Evolutionary conservation across 202 grass and related monocot genomes (phyloP), one percentile per base, ranked within the genome.

Genomic region (Sporobolus alterniflorus): DNA sequence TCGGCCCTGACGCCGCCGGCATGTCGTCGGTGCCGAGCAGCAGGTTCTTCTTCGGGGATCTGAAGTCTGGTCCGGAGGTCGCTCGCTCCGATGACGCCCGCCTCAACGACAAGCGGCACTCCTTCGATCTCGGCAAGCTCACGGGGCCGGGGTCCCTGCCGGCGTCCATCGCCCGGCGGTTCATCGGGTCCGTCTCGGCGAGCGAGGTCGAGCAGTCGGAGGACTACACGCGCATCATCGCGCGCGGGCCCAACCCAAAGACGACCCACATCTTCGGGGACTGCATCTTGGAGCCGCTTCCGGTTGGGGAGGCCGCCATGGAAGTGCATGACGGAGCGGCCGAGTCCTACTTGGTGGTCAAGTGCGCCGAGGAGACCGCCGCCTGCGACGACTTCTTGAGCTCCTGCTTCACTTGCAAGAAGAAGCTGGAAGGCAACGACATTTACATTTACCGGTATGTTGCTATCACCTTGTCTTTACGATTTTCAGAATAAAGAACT

Each of bases 201-300:
- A 98, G 87, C 48, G 97, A 92, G 81, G 94, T 99, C 20, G 97
- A 97, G 84, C 93, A 92, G 75, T 99, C 97, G 73, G 97, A 99
- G 81, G 97, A 99, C 76, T 99, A 99, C 75, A 99, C 97, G 12
- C 85, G 97, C 90, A 92, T 99, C 74, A 99, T 91, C 31, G 89
- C 97, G 25, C 92, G 92, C 13, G 93, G 97, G 18, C 88, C 93
- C 11, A 99, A 99, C 76, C 91, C 97, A 22, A 97, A 92, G 85
- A 99, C 88, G 0, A 99, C 91, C 16, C 97, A 96, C 83, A 92
- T 99, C 86, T 99, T 94, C 46, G 97, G 97, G 39, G 93, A 91
- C 85, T 96, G 89, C 70, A 91, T 99, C 57, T 71, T 99, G 25
- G 91, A 99, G 73, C 86, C 88, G 15, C 91, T 82, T 48, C 52